Evolutionary conservation across 768 basidiomycete genomes (phyloP).

Genomic region (Leccinum incarnatum): DNA sequence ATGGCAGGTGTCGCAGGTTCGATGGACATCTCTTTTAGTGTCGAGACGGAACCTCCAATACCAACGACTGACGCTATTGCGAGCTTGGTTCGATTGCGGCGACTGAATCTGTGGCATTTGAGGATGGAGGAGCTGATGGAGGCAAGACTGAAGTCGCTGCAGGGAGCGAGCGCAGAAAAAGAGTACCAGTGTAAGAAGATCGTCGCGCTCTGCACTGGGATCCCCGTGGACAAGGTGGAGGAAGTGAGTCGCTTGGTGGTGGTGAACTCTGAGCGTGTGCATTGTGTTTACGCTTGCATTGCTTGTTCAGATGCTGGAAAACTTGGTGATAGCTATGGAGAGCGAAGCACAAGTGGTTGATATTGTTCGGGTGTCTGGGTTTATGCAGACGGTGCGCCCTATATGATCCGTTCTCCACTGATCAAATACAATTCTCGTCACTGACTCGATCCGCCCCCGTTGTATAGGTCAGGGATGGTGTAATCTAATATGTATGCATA

Average conservation of each 20-base stretch:
- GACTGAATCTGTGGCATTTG: slow-evolving; percentile 81
- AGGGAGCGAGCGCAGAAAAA: slow-evolving; percentile 82
- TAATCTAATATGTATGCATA: slow-evolving; percentile 35
- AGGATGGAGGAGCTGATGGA: slow-evolving; percentile 74
- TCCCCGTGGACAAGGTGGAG: slow-evolving; percentile 86
- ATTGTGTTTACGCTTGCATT: slow-evolving; percentile 27
- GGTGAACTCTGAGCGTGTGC: slow-evolving; percentile 11
- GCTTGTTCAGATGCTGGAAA: slow-evolving; percentile 68
- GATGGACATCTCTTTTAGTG: slow-evolving; percentile 58
- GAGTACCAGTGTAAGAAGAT: slow-evolving; percentile 91
- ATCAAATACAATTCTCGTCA: slow-evolving; percentile 9
- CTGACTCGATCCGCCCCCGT: slow-evolving; percentile 22
- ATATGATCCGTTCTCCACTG: slow-evolving; percentile 21
- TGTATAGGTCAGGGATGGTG: slow-evolving; percentile 39
- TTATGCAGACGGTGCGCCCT: slow-evolving; percentile 78
- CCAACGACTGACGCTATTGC: slow-evolving; percentile 25
- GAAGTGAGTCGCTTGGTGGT: slow-evolving; percentile 56
- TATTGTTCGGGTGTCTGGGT: slow-evolving; percentile 81
- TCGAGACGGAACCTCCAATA: slow-evolving; percentile 67
- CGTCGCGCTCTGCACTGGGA: slow-evolving; percentile 83
- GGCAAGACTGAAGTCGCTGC: slow-evolving; percentile 62
- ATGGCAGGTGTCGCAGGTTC: slow-evolving; percentile 63
- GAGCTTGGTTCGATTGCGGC: slow-evolving; percentile 65
- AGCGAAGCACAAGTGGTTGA: slow-evolving; percentile 82
- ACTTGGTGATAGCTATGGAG: slow-evolving; percentile 82